These are phyloP conservation scores for Lophiotrema nucula DNA, from an alignment of 495 filamentous ascomycete genomes.

Conservation along the genomic window DNA sequence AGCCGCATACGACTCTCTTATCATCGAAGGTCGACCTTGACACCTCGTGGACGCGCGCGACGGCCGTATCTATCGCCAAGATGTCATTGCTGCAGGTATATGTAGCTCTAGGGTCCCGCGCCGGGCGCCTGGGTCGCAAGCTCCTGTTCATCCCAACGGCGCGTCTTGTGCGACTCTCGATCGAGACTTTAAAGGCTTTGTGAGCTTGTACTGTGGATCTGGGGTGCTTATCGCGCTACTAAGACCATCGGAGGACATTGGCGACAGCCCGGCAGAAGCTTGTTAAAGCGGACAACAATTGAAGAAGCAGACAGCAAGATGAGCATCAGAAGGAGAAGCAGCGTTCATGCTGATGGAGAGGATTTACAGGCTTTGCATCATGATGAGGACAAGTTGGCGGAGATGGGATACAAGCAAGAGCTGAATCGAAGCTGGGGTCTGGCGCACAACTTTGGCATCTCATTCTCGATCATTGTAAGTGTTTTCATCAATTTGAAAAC, in stretches of 20 bases:
- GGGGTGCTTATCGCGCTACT: not conserved
- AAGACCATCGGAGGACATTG: not conserved
- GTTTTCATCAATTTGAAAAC: not conserved
- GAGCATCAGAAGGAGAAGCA: not conserved
- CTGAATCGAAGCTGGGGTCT: constrained; percentile 60
- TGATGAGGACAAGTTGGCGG: constrained; percentile 57
- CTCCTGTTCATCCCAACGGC: not conserved
- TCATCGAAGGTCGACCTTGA: not conserved
- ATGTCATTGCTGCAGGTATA: not conserved
- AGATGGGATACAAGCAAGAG: constrained; percentile 65
- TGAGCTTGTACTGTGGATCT: not conserved
- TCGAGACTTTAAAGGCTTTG: not conserved
- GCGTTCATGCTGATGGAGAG: not conserved
- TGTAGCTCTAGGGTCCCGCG: not conserved
- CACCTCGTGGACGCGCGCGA: not conserved
- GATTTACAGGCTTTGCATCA: constrained; percentile 10
- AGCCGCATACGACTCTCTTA: not conserved
- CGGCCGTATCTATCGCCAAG: no score
- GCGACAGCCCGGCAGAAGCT: constrained; percentile 3
- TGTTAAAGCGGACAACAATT: not conserved
- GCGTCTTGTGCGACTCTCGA: not conserved
- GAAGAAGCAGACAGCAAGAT: no score
- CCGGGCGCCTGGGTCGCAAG: not conserved
- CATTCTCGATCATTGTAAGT: constrained; percentile 64
- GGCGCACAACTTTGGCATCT: constrained; percentile 64